These are phyloP conservation scores for Silene noctiflora DNA, from an alignment of 179 eudicot species.

Conservation along the genomic window DNA sequence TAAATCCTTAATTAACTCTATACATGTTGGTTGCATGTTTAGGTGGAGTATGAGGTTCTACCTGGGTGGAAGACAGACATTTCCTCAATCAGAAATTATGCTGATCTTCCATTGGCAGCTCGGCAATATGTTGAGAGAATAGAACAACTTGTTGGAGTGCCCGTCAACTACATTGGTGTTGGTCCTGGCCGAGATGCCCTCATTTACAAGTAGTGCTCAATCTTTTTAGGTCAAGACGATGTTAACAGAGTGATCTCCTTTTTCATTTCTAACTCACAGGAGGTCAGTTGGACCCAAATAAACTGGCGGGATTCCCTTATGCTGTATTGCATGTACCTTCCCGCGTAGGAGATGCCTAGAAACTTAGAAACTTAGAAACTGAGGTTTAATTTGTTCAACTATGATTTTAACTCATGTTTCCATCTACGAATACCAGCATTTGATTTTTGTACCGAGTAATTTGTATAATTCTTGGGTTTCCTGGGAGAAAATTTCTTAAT, in stretches of 20 bases:
- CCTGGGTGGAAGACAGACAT: slow-evolving; percentile 92
- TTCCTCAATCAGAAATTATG: slow-evolving; percentile 67
- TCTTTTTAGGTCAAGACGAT: not conserved
- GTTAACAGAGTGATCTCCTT: not conserved
- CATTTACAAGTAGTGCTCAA: slow-evolving; percentile 52
- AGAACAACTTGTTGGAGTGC: slow-evolving; percentile 85
- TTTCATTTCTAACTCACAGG: slow-evolving; percentile 9
- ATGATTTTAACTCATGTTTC: not conserved
- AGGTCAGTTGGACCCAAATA: slow-evolving; percentile 1
- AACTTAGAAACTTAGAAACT: not conserved
- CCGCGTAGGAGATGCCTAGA: slow-evolving; percentile 8
- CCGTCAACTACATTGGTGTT: slow-evolving; percentile 80
- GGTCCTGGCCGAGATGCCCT: slow-evolving; percentile 98
- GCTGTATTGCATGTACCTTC: slow-evolving; percentile 15
- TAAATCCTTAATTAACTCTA: not conserved
- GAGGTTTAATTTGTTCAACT: not conserved
- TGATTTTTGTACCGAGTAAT: not conserved
- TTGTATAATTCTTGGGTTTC: not conserved
- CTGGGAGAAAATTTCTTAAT: not conserved
- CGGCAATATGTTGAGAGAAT: slow-evolving; percentile 71
- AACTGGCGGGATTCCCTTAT: slow-evolving; percentile 7
- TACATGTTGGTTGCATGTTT: not conserved
- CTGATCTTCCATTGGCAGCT: slow-evolving; percentile 77
- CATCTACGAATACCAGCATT: not conserved
- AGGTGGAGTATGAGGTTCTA: slow-evolving; percentile 89